These are phyloP conservation scores for Rhodomyrtus psidioides DNA, from an alignment of 441 rosid genomes.

Conservation along the genomic window DNA sequence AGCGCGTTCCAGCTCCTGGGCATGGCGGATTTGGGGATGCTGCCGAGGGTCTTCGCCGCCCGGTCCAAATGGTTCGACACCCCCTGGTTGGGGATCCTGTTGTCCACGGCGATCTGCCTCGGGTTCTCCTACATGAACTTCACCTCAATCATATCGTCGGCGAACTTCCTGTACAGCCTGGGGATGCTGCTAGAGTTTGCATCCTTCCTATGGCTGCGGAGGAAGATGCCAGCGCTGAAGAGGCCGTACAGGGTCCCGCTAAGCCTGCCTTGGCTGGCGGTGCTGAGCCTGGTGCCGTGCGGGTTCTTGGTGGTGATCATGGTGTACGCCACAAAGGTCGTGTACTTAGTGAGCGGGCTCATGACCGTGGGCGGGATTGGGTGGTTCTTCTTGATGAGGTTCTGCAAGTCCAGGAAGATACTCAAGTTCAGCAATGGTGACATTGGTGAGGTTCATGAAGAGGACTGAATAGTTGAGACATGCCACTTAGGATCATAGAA, in stretches of 20 bases:
- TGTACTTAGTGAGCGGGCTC: constrained; percentile 45
- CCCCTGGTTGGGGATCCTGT: constrained; percentile 72
- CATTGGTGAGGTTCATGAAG: neutral
- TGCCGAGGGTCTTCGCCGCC: constrained; percentile 31
- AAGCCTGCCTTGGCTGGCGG: constrained; percentile 33
- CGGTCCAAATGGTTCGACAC: constrained; percentile 64
- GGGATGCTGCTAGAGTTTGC: constrained; percentile 81
- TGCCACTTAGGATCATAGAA: neutral
- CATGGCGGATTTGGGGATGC: constrained; percentile 38
- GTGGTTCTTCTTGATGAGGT: constrained; percentile 56
- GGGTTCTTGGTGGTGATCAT: constrained; percentile 52
- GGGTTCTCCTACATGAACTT: constrained; percentile 51
- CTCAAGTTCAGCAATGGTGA: constrained; percentile 29
- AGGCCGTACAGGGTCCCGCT: constrained; percentile 67
- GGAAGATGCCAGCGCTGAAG: constrained; percentile 35
- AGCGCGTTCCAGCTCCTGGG: constrained; percentile 35
- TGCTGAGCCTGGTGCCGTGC: constrained; percentile 60
- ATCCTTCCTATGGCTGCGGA: constrained; percentile 64
- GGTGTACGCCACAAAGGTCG: constrained; percentile 54
- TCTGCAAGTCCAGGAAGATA: constrained; percentile 36
- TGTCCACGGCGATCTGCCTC: constrained; percentile 41
- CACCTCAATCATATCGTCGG: constrained; percentile 50
- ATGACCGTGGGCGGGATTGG: constrained; percentile 50
- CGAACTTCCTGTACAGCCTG: constrained; percentile 67
- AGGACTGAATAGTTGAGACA: neutral